Evolutionary conservation across 2,329 filamentous ascomycete species (phyloP).

Genomic region (Trichoderma breve): DNA sequence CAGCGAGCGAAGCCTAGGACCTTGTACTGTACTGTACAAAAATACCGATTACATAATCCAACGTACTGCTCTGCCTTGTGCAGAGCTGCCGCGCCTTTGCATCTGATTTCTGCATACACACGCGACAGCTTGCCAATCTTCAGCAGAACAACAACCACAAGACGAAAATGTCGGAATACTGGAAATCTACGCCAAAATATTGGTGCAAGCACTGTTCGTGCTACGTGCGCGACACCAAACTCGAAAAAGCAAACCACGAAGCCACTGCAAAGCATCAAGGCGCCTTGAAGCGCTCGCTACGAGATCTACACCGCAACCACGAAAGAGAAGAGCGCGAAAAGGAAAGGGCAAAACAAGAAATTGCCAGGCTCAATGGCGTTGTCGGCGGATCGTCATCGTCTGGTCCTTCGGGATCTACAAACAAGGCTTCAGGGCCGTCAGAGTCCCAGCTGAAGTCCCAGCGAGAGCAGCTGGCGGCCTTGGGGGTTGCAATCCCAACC

Average conservation of each 20-base stretch:
- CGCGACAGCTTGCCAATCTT: background rate
- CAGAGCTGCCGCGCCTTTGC: background rate
- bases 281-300: conserved; percentile 82
- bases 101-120: background rate
- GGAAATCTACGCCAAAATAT: conserved; percentile 96
- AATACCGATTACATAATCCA: background rate
- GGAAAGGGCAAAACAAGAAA: conserved; percentile 77
- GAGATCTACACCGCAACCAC: conserved; percentile 81
- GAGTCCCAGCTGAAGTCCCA: conserved; percentile 75
- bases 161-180: conserved; percentile 83
- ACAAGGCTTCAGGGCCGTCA: conserved; percentile 27
- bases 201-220: conserved; percentile 97
- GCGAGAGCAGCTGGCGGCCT: conserved; percentile 79
- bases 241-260: conserved; percentile 88
- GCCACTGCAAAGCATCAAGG: conserved; percentile 80
- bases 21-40: background rate
- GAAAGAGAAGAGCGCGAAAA: conserved; percentile 79
- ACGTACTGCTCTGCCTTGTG: background rate
- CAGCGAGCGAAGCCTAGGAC: background rate
- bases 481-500: conserved; percentile 83
- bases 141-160: background rate
- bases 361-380: conserved; percentile 80
- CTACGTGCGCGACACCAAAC: conserved; percentile 85
- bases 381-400: conserved; percentile 49
- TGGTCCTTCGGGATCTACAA: conserved; percentile 22